Evolutionary conservation across 2,329 filamentous ascomycete species (phyloP).

Genomic region (Didymella pomorum): DNA sequence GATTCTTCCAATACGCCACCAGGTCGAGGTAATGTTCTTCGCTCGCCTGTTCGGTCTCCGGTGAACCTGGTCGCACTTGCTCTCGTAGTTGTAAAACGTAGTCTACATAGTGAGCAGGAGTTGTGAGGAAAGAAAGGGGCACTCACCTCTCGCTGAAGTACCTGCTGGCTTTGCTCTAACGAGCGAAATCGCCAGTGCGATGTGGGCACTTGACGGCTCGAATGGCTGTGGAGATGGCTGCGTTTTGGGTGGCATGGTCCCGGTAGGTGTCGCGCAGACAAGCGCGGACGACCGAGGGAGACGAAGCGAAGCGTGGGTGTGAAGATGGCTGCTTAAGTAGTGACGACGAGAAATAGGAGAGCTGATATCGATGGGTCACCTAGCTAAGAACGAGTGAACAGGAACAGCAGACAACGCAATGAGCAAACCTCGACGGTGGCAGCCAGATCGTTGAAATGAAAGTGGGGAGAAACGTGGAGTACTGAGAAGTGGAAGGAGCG

Average conservation of each 20-base stretch:
- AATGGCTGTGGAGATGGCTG: slow-evolving; percentile 5
- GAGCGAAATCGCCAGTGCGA: slow-evolving; percentile 49
- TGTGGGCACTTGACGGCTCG: slow-evolving; percentile 35
- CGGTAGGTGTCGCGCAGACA: neutral
- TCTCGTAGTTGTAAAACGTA: slow-evolving; percentile 47
- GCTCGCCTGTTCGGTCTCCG: slow-evolving; percentile 32
- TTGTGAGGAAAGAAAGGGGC: neutral
- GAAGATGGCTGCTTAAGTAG: neutral
- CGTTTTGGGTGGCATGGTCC: slow-evolving; percentile 11
- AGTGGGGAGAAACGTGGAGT: slow-evolving; percentile 5
- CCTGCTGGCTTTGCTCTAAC: slow-evolving; percentile 50
- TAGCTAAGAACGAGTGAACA: neutral
- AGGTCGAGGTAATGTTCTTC: slow-evolving; percentile 50
- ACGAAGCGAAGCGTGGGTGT: neutral
- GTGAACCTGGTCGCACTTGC: slow-evolving; percentile 40
- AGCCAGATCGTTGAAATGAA: neutral
- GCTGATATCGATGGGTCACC: neutral
- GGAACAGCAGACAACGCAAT: neutral
- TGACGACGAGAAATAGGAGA: neutral
- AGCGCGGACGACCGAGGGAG: neutral
- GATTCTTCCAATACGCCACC: slow-evolving; percentile 51
- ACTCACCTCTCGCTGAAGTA: slow-evolving; percentile 44
- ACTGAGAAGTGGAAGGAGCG: slow-evolving; percentile 14
- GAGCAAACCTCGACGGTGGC: neutral
- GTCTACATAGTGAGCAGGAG: slow-evolving; percentile 29